Evolutionary conservation across 129 eudicot species (phyloP), one percentile per base, ranked within the genome.

Genomic region (Flaveria bidentis): DNA sequence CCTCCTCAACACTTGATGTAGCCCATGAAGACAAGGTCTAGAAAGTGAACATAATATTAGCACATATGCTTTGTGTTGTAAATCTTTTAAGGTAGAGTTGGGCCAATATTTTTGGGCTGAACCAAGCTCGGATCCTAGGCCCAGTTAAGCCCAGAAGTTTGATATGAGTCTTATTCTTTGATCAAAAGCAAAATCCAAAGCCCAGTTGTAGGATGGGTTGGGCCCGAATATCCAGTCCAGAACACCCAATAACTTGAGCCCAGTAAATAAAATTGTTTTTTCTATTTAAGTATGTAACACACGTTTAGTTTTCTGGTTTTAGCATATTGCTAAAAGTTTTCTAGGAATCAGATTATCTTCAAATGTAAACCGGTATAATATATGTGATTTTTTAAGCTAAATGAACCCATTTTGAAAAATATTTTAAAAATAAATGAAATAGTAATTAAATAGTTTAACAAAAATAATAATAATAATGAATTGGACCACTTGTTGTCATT

Each of bases 1-100:
- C 84, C 76, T 81, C 84, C 84, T 81, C 84, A 17, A 81, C 84
- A 75, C 84, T 81, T 15, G 84, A 81, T 10, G 84, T 81, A 44
- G 84, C 80, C 84, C 84, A 81, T 58, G 84, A 81, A 30, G 84
- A 81, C 76, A 75, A 75, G 69, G 84, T 81, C 84, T 81, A 81
- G 1, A 68, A 46, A 30, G 1, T 15, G 53, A 41, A 53, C 46
- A 25, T 30, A 74, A 0, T 74, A 66, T 73, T 36, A 73, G 80
- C 28, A 67, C 47, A 22, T 5, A 41, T 60, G 52, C 33, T 39
- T 64, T 22, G 4, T 20, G 12, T 15, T 67, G 33, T 28, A 28
- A 28, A 28, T 28, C 33, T 28, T 28, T 28, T 28, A 2, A 28
- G 3, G 33, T 28, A 2, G 4, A 28, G 33, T 28, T 28, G 33